phyloP scores from a whole-genome alignment of 2,329 filamentous ascomycete species.

The Fusarium sp. region DNA sequence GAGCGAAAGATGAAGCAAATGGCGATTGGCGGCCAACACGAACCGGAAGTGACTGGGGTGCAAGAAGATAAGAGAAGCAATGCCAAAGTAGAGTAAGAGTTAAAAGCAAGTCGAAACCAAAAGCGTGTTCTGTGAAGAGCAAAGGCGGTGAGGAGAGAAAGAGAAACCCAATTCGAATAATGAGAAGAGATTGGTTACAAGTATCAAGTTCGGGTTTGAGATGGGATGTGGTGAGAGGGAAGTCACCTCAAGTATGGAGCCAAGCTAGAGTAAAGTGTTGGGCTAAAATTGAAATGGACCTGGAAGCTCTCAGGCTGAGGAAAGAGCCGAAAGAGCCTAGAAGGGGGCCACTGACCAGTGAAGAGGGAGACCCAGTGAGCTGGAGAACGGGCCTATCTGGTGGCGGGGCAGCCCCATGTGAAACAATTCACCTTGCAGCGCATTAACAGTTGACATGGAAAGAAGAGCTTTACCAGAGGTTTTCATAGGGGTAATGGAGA shows the following conservation, averaged over 20 bases:
- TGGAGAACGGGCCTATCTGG: constrained; percentile 18
- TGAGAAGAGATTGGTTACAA: constrained; percentile 24
- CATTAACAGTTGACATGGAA: constrained; percentile 14
- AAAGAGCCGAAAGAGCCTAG: constrained; percentile 28
- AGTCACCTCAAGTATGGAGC: constrained; percentile 4
- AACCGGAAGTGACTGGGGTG: constrained; percentile 2
- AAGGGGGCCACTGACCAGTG: neutral
- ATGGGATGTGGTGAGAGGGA: constrained; percentile 28
- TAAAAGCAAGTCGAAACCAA: neutral
- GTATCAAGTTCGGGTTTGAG: constrained; percentile 26
- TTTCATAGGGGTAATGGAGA: neutral
- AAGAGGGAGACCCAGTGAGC: constrained; percentile 20
- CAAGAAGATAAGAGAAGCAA: constrained; percentile 16
- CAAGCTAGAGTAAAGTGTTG: constrained; percentile 28
- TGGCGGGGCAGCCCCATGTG: constrained; percentile 26
- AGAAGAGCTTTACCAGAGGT: neutral
- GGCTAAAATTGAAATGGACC: constrained; percentile 44
- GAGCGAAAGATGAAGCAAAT: constrained; percentile 20
- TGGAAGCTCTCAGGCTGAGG: constrained; percentile 40
- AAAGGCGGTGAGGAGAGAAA: constrained; percentile 21
- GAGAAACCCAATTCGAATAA: neutral
- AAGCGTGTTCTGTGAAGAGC: neutral
- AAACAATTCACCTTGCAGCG: constrained; percentile 32
- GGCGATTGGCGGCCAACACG: constrained; percentile 15
- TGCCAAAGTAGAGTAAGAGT: neutral